phyloP scores from a whole-genome alignment of 2,329 filamentous ascomycete species.

The Pyricularia sp. region DNA sequence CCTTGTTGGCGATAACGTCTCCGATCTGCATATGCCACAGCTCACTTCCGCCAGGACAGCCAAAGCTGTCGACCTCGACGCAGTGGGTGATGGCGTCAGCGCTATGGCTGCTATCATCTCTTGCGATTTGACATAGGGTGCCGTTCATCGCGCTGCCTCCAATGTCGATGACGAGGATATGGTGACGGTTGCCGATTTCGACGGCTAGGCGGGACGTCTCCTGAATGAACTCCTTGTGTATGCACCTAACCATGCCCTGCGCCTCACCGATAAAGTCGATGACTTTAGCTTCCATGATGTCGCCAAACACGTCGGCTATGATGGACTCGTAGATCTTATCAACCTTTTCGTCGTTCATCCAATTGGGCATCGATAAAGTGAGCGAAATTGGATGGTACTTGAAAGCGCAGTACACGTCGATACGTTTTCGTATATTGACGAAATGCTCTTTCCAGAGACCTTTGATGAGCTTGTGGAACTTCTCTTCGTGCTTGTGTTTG shows the following conservation, averaged over 20 bases:
- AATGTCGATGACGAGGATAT: neutral
- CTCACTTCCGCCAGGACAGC: neutral
- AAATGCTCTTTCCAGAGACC: neutral
- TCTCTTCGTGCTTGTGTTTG: neutral
- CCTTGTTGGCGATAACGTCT: neutral
- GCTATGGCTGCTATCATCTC: neutral
- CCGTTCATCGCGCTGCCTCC: neutral
- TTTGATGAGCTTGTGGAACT: neutral
- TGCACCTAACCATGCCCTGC: neutral
- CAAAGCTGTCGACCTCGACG: neutral
- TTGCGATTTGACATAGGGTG: neutral
- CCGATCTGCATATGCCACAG: slow-evolving; percentile 1
- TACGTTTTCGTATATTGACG: neutral
- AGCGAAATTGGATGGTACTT: neutral
- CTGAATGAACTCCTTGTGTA: neutral
- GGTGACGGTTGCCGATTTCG: neutral
- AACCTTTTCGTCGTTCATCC: slow-evolving; percentile 1
- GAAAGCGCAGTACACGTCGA: neutral
- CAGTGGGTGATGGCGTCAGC: neutral
- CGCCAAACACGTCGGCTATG: neutral
- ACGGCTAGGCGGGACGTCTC: neutral
- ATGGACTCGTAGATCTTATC: neutral
- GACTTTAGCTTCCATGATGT: neutral
- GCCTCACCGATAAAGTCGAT: neutral
- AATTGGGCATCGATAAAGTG: neutral